Evolutionary conservation across 2,329 filamentous ascomycete genomes (phyloP).

Genomic region (Stachybotrys elegans): DNA sequence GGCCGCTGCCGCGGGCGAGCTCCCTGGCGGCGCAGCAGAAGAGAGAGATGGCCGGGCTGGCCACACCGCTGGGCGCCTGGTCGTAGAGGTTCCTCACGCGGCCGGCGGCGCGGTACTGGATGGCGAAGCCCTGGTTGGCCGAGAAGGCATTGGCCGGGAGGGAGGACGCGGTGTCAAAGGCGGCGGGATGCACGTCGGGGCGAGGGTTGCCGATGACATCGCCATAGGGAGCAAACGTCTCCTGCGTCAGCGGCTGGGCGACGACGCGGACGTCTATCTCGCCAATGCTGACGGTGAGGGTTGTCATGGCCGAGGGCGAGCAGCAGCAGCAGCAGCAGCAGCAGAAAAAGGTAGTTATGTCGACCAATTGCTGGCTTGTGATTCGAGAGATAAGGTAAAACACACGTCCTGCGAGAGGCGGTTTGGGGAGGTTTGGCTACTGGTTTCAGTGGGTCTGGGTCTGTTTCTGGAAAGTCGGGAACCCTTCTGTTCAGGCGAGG

Average conservation of each 20-base stretch:
- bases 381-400: no score
- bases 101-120: constrained; percentile 82
- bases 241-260: constrained; percentile 61
- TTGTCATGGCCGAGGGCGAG: constrained; percentile 16
- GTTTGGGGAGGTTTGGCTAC: no score
- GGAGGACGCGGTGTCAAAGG: constrained; percentile 30
- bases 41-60: constrained; percentile 71
- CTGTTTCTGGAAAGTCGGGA: no score
- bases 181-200: constrained; percentile 47
- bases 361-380: no score
- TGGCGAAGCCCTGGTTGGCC: constrained; percentile 81
- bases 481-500: no score
- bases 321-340: no score
- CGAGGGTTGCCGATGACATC: constrained; percentile 74
- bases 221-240: constrained; percentile 73
- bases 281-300: constrained; percentile 18
- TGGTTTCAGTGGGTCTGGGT: no score
- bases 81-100: constrained; percentile 65
- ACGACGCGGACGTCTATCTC: constrained; percentile 33
- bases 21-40: constrained; percentile 64
- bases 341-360: no score
- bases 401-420: no score
- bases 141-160: constrained; percentile 47
- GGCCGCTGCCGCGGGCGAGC: constrained; percentile 13
- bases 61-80: constrained; percentile 51